Conservation (phyloP, 805 yeast species). For the Saccharomycopsis schoenii region DNA sequence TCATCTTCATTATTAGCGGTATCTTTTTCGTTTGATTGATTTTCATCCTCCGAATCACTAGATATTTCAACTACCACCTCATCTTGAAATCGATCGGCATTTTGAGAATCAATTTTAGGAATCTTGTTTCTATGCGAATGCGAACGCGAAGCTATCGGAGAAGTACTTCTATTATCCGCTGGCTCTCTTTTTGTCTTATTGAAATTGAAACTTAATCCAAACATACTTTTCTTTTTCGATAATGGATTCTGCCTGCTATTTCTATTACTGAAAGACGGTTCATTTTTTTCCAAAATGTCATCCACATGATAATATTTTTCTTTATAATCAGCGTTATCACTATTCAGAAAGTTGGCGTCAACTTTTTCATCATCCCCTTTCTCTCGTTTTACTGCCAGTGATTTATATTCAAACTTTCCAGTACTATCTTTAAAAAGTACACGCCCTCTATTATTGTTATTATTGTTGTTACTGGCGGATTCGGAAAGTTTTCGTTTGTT, state of each 20-base stretch:
- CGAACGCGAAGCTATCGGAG: neutral
- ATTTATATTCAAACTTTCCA: conserved; percentile 6
- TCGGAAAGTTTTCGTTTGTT: neutral
- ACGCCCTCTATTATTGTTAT: neutral
- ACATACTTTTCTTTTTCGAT: neutral
- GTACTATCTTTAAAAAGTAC: neutral
- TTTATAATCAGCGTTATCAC: neutral
- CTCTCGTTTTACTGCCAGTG: conserved; percentile 7
- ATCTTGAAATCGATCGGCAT: neutral
- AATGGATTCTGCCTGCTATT: neutral
- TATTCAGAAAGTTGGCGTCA: neutral
- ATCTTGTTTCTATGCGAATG: neutral
- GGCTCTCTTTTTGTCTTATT: neutral
- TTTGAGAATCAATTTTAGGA: neutral
- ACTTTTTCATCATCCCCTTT: neutral
- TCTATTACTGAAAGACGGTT: neutral
- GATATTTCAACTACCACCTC: neutral
- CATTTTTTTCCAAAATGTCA: neutral
- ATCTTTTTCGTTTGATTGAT: neutral
- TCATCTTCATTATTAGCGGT: neutral
- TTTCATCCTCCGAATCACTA: neutral
- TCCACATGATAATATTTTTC: neutral
- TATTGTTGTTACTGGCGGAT: neutral
- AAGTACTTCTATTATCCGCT: neutral
- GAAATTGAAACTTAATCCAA: neutral